A percentile compares a stretch with the other conserved stretches of the same genome.
Evolutionary conservation across 2,329 filamentous ascomycete genomes (phyloP).

Genomic region (Aureobasidium sp.): DNA sequence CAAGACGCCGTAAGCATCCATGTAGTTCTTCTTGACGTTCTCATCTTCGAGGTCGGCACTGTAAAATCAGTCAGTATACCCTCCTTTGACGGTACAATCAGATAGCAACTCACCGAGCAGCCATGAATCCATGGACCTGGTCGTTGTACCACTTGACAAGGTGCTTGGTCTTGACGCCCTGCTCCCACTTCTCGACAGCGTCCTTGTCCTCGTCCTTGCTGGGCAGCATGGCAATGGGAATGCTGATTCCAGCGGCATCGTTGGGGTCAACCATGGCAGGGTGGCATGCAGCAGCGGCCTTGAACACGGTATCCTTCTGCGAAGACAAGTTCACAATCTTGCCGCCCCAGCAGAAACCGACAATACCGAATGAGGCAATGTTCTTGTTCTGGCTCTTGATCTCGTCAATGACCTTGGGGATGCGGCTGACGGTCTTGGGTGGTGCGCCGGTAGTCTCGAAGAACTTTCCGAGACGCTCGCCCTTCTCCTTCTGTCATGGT

Average conservation of each 20-base stretch:
- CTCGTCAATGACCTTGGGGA: constrained; percentile 50
- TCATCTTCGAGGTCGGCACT: constrained; percentile 41
- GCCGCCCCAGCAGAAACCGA: constrained; percentile 49
- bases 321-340: constrained; percentile 52
- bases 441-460: constrained; percentile 52
- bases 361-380: constrained; percentile 51
- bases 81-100: background rate
- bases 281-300: constrained; percentile 50
- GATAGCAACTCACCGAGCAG: constrained; percentile 27
- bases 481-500: constrained; percentile 45
- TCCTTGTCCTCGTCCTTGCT: constrained; percentile 50
- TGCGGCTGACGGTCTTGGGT: constrained; percentile 49
- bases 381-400: constrained; percentile 41
- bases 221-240: constrained; percentile 52
- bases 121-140: constrained; percentile 43
- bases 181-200: constrained; percentile 44
- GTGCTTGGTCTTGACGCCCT: constrained; percentile 41
- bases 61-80: background rate
- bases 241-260: constrained; percentile 49
- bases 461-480: constrained; percentile 53
- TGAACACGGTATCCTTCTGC: constrained; percentile 47
- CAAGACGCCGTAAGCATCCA: constrained; percentile 43
- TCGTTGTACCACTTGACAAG: constrained; percentile 43
- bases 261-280: constrained; percentile 55
- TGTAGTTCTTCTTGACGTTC: constrained; percentile 44